Base-by-base conservation (phyloP, 139 green algal species). In the Yamagishiella unicocca region DNA sequence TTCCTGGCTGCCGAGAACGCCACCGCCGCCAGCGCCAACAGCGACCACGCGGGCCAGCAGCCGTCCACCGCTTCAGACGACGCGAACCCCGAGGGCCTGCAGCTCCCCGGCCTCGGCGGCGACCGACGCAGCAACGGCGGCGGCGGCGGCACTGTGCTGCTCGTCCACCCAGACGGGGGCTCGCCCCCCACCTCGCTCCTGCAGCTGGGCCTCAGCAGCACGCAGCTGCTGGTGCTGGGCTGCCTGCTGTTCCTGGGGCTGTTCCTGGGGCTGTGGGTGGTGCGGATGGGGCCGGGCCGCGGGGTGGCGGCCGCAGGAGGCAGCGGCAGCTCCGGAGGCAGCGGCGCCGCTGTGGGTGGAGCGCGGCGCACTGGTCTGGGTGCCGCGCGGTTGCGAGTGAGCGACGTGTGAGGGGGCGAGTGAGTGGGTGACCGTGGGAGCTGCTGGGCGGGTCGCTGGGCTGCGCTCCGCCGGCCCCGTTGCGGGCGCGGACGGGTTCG, bases 191-290 rank as follows among this genome's bases (percentile, higher is more conserved):
- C 8, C 24, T 33, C 40, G 17, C 8, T 35, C 22, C 12, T 58
- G 19, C 71, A 17, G 40, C 42, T 79, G 40, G 71, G 71, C 24
- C 71, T 74, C 31, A 74, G 66, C 66, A 35, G 66, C 9, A 33
- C 45, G 66, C 33, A 74, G 66, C 31, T 74, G 66, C 66, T 78
- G 38, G 70, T 55, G 14, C 70, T 78, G 38, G 70, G 70, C 40
- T 78, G 38, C 40, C 10, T 78, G 70, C 38, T 78, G 38, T 24
- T 78, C 7, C 19, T 78, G 70, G 40, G 21, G 38, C 40, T 78
- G 9, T 78, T 78, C 38, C 54, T 55, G 70, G 27, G 38, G 70
- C 22, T 78, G 70, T 78, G 70, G 70, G 70, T 78, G 70, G 54
- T 78, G 70, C 38, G 70, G 38, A 33, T 78, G 40, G 38, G 70